Conservation (phyloP, 2,329 filamentous ascomycete genomes). For the Magnaporthiopsis rhizophila region DNA sequence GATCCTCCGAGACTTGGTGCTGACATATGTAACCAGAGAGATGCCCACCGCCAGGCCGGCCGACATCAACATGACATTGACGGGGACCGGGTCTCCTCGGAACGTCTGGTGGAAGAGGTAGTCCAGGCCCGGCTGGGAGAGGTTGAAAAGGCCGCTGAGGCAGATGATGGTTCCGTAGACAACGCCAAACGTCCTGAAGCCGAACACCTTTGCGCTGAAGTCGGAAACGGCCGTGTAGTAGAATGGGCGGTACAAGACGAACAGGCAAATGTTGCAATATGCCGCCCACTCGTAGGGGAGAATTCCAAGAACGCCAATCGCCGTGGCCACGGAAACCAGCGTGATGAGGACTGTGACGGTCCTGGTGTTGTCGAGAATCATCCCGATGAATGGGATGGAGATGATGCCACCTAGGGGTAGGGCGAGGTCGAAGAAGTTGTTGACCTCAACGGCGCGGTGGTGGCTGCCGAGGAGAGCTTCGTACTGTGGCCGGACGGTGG, state of each 20-base stretch:
- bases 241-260: conserved; percentile 77
- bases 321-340: conserved; percentile 63
- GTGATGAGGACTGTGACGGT: conserved; percentile 63
- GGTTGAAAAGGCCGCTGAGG: conserved; percentile 74
- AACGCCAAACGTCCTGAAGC: conserved; percentile 83
- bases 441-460: conserved; percentile 58
- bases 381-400: conserved; percentile 80
- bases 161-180: conserved; percentile 92
- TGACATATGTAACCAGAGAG: conserved; percentile 60
- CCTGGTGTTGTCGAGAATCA: conserved; percentile 67
- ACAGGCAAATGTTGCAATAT: conserved; percentile 69
- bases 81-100: conserved; percentile 62
- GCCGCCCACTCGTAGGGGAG: conserved; percentile 62
- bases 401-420: conserved; percentile 75
- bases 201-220: conserved; percentile 86
- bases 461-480: conserved; percentile 60
- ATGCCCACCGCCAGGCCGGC: conserved; percentile 57
- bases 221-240: conserved; percentile 91
- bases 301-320: conserved; percentile 69
- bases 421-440: conserved; percentile 73
- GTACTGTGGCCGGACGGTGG: conserved; percentile 78
- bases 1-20: conserved; percentile 27
- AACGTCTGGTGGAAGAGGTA: conserved; percentile 68
- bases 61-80: conserved; percentile 61
- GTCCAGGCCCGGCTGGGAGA: conserved; percentile 74